Conservation (phyloP, 768 basidiomycete species). For the Leccinum variicolor region DNA sequence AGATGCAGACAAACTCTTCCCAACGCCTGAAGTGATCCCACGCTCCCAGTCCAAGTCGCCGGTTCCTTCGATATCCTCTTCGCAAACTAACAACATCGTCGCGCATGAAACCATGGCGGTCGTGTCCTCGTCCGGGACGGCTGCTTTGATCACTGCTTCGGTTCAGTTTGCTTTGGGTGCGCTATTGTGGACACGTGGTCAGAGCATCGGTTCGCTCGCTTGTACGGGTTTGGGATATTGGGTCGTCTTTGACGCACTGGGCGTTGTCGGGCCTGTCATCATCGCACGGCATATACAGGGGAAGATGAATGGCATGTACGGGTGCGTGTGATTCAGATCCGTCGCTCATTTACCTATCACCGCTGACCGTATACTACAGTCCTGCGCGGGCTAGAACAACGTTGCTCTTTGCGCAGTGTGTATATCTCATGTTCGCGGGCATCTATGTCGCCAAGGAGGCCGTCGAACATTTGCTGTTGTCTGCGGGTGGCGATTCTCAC, state of each 20-base stretch:
- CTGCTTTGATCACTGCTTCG: conserved; percentile 21
- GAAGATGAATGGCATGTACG: conserved; percentile 43
- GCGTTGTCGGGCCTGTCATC: conserved; percentile 48
- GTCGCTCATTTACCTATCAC: conserved; percentile 18
- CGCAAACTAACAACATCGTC: conserved; percentile 2
- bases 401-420: conserved; percentile 81
- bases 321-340: conserved; percentile 47
- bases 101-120: background rate
- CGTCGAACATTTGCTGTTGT: conserved; percentile 84
- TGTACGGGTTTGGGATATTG: conserved; percentile 94
- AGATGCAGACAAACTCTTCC: conserved; percentile 2
- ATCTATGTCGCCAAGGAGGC: conserved; percentile 98
- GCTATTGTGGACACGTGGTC: conserved; percentile 85
- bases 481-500: conserved; percentile 75
- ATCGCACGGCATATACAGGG: conserved; percentile 37
- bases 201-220: conserved; percentile 80
- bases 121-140: conserved; percentile 20
- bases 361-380: conserved; percentile 32
- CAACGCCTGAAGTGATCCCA: conserved; percentile 10
- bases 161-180: conserved; percentile 65
- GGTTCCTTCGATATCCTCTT: conserved; percentile 5
- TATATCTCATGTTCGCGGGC: conserved; percentile 91
- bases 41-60: conserved; percentile 26
- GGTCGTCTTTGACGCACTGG: conserved; percentile 92
- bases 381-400: conserved; percentile 67